Evolutionary conservation across 2,329 filamentous ascomycete species (phyloP).

Genomic region (Epichloe amarillans): DNA sequence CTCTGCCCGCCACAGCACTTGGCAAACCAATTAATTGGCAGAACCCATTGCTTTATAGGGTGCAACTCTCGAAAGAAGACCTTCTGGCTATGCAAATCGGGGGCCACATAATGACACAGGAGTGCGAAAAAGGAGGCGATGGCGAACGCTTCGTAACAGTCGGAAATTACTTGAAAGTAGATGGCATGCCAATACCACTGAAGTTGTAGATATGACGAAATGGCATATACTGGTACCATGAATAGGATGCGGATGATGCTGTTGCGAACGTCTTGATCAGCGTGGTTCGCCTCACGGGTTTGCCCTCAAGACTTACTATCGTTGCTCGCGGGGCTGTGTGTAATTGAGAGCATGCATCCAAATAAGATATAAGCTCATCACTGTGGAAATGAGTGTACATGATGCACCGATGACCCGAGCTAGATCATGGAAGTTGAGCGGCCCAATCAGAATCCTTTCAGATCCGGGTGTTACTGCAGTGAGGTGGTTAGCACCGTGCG

Average conservation of each 20-base stretch:
- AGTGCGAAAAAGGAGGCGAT: conserved; percentile 79
- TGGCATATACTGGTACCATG: conserved; percentile 73
- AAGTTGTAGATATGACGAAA: conserved; percentile 60
- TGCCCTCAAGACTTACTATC: conserved; percentile 29
- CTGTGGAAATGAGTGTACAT: conserved; percentile 35
- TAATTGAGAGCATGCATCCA: conserved; percentile 47
- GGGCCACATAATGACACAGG: conserved; percentile 67
- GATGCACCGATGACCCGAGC: conserved; percentile 37
- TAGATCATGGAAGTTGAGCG: conserved; percentile 40
- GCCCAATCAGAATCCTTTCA: conserved; percentile 33
- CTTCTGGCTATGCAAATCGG: conserved; percentile 68
- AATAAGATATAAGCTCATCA: conserved; percentile 42
- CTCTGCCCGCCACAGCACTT: conserved; percentile 56
- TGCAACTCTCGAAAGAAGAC: conserved; percentile 60
- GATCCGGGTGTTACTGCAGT: conserved; percentile 27
- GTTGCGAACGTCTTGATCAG: neutral
- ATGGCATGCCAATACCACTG: conserved; percentile 64
- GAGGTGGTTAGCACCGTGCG: neutral
- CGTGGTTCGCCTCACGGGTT: neutral
- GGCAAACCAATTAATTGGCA: conserved; percentile 57
- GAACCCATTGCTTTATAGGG: conserved; percentile 59
- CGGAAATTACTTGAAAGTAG: conserved; percentile 68
- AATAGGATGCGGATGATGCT: conserved; percentile 80
- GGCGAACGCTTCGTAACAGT: conserved; percentile 83
- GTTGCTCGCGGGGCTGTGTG: conserved; percentile 46